Evolutionary conservation across 2,329 filamentous ascomycete species (phyloP).

Genomic region (Calonectria multiphialidica): DNA sequence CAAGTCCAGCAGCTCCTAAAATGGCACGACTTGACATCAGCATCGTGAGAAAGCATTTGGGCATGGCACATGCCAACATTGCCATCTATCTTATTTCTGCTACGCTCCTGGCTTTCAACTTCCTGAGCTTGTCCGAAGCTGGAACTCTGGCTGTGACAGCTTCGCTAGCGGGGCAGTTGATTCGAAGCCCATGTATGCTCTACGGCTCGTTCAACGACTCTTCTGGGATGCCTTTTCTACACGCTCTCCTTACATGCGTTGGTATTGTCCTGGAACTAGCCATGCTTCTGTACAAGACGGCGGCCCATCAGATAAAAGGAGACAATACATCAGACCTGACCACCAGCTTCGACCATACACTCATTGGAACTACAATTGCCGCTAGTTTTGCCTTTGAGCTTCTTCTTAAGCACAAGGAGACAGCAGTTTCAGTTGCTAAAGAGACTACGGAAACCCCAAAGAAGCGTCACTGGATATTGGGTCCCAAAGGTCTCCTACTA

Average conservation of each 20-base stretch:
- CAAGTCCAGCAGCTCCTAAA: background rate
- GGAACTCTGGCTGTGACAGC: conserved; percentile 30
- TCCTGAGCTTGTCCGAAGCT: conserved; percentile 23
- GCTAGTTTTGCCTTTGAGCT: conserved; percentile 15
- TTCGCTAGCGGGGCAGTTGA: conserved; percentile 28
- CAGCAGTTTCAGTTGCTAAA: background rate
- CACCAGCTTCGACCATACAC: background rate
- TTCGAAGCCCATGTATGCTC: conserved; percentile 2
- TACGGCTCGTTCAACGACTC: conserved; percentile 16
- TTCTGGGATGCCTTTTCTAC: background rate
- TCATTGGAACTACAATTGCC: conserved; percentile 22
- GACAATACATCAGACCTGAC: background rate
- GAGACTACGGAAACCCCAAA: conserved; percentile 2
- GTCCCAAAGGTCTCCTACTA: conserved; percentile 17
- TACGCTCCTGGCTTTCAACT: background rate
- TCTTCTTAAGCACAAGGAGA: background rate
- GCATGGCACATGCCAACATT: conserved; percentile 18
- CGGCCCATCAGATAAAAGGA: conserved; percentile 9
- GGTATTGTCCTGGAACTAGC: conserved; percentile 7
- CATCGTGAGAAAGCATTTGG: conserved; percentile 18
- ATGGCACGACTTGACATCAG: conserved; percentile 4
- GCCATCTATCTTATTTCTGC: conserved; percentile 23
- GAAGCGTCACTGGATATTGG: background rate
- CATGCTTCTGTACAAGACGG: background rate
- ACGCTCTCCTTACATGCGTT: conserved; percentile 17